phyloP scores from a whole-genome alignment of 495 filamentous ascomycete genomes.

The Pseudoneurospora amorphoporcata region DNA sequence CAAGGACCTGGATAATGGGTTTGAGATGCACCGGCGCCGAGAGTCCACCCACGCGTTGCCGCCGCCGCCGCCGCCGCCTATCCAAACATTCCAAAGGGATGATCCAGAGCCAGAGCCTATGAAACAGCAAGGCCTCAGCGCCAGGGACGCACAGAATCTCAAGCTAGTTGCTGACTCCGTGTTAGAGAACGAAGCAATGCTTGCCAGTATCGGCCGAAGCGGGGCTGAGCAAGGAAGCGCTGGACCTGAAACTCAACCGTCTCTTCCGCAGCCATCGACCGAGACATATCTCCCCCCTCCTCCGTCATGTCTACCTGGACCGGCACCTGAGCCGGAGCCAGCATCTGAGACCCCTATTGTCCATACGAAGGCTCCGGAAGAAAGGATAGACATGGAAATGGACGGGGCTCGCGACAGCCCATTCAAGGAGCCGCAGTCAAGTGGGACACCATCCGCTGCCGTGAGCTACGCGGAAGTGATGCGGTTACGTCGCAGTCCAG shows the following conservation, averaged over 20 bases:
- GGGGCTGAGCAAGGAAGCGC: neutral
- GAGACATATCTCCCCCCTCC: neutral
- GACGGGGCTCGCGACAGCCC: neutral
- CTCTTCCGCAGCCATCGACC: neutral
- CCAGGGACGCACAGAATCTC: neutral
- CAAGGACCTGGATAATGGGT: slow-evolving; percentile 16
- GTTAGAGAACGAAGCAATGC: neutral
- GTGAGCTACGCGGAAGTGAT: neutral
- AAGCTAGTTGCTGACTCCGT: neutral
- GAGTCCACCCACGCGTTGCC: neutral
- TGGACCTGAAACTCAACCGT: neutral
- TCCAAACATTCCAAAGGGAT: neutral
- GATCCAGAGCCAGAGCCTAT: neutral
- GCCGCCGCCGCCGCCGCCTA: neutral
- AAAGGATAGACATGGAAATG: neutral
- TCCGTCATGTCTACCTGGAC: neutral
- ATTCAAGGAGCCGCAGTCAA: neutral
- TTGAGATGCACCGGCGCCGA: slow-evolving; percentile 2
- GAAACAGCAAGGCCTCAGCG: neutral
- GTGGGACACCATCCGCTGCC: neutral
- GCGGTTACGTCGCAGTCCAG: slow-evolving; percentile 9
- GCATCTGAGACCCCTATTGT: slow-evolving; percentile 12
- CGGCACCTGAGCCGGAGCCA: slow-evolving; percentile 1
- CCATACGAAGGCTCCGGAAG: neutral
- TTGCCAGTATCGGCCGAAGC: neutral